phyloP scores from a whole-genome alignment of 2,329 filamentous ascomycete species.

The Pyrenochaeta sp. region DNA sequence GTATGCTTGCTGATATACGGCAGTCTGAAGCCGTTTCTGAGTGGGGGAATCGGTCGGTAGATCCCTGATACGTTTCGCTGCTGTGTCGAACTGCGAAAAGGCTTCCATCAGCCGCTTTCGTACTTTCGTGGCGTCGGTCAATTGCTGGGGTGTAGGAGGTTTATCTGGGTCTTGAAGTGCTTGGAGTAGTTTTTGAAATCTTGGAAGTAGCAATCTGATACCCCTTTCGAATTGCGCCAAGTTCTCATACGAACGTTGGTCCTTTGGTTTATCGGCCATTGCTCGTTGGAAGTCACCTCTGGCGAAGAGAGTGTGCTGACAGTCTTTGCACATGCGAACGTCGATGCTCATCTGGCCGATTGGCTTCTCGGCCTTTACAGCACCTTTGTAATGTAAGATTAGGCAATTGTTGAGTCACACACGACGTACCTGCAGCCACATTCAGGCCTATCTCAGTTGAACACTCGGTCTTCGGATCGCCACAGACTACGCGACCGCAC shows the following conservation, averaged over 20 bases:
- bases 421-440: slow-evolving; percentile 68
- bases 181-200: slow-evolving; percentile 79
- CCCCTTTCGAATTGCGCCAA: slow-evolving; percentile 87
- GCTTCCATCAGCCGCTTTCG: slow-evolving; percentile 89
- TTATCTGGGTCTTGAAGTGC: slow-evolving; percentile 75
- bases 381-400: slow-evolving; percentile 22
- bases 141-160: slow-evolving; percentile 71
- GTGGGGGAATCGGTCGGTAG: slow-evolving; percentile 75
- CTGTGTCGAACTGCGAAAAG: slow-evolving; percentile 85
- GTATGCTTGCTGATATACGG: slow-evolving; percentile 82
- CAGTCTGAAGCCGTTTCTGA: slow-evolving; percentile 78
- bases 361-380: slow-evolving; percentile 51
- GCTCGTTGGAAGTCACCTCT: slow-evolving; percentile 81
- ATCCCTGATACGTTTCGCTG: slow-evolving; percentile 81
- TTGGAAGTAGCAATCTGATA: slow-evolving; percentile 80
- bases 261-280: slow-evolving; percentile 70
- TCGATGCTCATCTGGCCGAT: slow-evolving; percentile 73
- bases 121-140: slow-evolving; percentile 85
- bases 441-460: slow-evolving; percentile 84
- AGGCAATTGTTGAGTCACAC: background rate
- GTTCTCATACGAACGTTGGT: slow-evolving; percentile 83
- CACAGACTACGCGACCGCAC: slow-evolving; percentile 92
- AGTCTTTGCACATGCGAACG: slow-evolving; percentile 91
- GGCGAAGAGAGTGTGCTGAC: slow-evolving; percentile 74
- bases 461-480: slow-evolving; percentile 82